Conservation (phyloP, 2,329 filamentous ascomycete species). For the Domatiomyces globalis region DNA sequence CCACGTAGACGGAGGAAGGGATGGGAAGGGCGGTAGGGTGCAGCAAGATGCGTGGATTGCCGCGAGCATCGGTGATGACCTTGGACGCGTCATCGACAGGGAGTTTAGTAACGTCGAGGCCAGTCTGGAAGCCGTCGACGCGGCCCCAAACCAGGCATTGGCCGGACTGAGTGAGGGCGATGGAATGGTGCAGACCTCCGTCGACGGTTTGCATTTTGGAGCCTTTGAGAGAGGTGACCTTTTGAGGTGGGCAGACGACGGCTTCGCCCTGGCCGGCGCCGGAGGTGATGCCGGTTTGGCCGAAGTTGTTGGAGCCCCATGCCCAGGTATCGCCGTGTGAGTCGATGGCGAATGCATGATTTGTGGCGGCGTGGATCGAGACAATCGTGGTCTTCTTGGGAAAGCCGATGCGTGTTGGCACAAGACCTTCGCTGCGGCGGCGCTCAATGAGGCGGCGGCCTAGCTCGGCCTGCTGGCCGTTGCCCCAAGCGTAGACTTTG, state of each 20-base stretch:
- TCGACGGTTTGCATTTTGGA: slow-evolving; percentile 49
- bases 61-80: slow-evolving; percentile 46
- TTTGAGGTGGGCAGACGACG: slow-evolving; percentile 55
- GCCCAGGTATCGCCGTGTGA: slow-evolving; percentile 53
- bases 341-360: slow-evolving; percentile 66
- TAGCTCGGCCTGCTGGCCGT: slow-evolving; percentile 55
- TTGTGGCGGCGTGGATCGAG: slow-evolving; percentile 54
- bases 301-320: slow-evolving; percentile 81
- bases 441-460: slow-evolving; percentile 50
- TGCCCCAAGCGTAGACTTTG: slow-evolving; percentile 56
- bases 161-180: slow-evolving; percentile 40
- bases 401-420: slow-evolving; percentile 40
- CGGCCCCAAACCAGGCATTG: slow-evolving; percentile 47
- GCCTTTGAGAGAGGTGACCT: slow-evolving; percentile 50
- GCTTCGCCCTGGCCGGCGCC: slow-evolving; percentile 43
- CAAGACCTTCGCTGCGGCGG: slow-evolving; percentile 35
- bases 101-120: slow-evolving; percentile 43
- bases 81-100: slow-evolving; percentile 35
- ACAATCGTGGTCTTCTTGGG: slow-evolving; percentile 35
- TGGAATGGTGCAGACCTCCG: slow-evolving; percentile 63
- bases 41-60: slow-evolving; percentile 54
- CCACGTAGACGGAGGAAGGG: slow-evolving; percentile 43
- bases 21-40: slow-evolving; percentile 48
- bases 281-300: slow-evolving; percentile 52
- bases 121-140: slow-evolving; percentile 46